Evolutionary conservation across 371 early-diverging fungal genomes (phyloP).

Genomic region (Saksenaea vasiformis): DNA sequence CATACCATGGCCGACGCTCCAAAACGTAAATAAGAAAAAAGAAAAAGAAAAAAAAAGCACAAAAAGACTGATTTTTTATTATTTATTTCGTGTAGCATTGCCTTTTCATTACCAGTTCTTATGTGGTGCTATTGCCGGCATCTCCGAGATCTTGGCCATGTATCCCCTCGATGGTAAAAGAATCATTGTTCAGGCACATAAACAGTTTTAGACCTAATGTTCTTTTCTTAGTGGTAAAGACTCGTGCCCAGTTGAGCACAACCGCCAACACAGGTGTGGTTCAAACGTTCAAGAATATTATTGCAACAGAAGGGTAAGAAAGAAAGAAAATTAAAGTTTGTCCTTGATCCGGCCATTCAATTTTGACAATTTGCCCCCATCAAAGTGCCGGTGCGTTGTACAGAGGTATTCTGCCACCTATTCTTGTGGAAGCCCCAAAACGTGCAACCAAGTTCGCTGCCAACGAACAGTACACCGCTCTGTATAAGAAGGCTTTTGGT

Average conservation of each 20-base stretch:
- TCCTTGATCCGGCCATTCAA: background rate
- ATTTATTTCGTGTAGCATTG: slow-evolving; percentile 66
- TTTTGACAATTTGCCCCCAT: background rate
- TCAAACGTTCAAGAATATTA: slow-evolving; percentile 64
- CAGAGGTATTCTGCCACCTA: slow-evolving; percentile 95
- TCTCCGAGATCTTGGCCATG: slow-evolving; percentile 94
- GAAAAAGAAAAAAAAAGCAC: background rate
- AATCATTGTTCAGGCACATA: background rate
- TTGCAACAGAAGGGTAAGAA: slow-evolving; percentile 87
- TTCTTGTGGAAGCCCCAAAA: slow-evolving; percentile 98
- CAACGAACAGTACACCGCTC: slow-evolving; percentile 84
- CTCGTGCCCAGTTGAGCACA: slow-evolving; percentile 94
- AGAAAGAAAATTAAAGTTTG: background rate
- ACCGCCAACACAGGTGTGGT: slow-evolving; percentile 50
- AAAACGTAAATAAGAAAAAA: slow-evolving; percentile 25
- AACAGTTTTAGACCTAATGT: slow-evolving; percentile 3
- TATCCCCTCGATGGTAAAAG: slow-evolving; percentile 93
- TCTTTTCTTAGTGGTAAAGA: slow-evolving; percentile 78
- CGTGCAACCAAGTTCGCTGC: slow-evolving; percentile 96
- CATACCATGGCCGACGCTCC: slow-evolving; percentile 29
- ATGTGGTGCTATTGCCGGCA: slow-evolving; percentile 96
- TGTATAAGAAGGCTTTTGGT: slow-evolving; percentile 74
- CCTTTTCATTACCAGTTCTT: slow-evolving; percentile 90
- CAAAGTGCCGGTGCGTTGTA: slow-evolving; percentile 76
- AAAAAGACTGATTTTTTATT: too few species aligned